A percentile compares a stretch with the other conserved stretches of the same genome.
phyloP scores from a whole-genome alignment of 129 eudicot species.

The Logfia minima region DNA sequence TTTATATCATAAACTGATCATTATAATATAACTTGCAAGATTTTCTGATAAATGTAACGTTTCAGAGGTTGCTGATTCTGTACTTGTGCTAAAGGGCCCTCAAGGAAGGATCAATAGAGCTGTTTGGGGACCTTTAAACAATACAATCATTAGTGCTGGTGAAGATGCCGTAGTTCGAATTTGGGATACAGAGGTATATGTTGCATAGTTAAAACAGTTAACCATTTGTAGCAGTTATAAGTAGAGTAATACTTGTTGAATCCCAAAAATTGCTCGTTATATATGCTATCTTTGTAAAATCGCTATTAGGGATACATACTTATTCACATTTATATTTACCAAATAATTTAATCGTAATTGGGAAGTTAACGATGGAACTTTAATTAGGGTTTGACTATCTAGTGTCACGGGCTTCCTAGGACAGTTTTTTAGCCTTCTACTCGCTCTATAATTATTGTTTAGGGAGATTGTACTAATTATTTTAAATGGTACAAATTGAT shows the following conservation, averaged over 20 bases:
- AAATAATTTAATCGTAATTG: background rate
- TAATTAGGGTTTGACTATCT: background rate
- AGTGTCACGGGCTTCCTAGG: background rate
- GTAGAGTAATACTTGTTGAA: slow-evolving; percentile 6
- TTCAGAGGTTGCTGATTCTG: slow-evolving; percentile 77
- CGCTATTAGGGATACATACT: background rate
- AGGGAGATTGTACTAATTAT: background rate
- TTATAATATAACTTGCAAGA: background rate
- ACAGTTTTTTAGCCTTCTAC: background rate
- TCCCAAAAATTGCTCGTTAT: slow-evolving; percentile 2
- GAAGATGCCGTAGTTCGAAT: slow-evolving; percentile 79
- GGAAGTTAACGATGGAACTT: slow-evolving; percentile 1
- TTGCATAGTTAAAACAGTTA: background rate
- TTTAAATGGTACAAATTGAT: background rate
- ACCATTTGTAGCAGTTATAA: background rate
- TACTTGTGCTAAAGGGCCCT: slow-evolving; percentile 68
- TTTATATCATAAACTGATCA: background rate
- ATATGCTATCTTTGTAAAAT: background rate
- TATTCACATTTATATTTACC: background rate
- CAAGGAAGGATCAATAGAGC: slow-evolving; percentile 86
- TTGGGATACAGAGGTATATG: slow-evolving; percentile 88
- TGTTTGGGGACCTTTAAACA: slow-evolving; percentile 93
- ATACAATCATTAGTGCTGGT: slow-evolving; percentile 78
- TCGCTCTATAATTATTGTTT: background rate
- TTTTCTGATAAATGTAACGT: slow-evolving; percentile 10